Conservation (phyloP, 2,329 filamentous ascomycete species). For the Claviceps capensis region DNA sequence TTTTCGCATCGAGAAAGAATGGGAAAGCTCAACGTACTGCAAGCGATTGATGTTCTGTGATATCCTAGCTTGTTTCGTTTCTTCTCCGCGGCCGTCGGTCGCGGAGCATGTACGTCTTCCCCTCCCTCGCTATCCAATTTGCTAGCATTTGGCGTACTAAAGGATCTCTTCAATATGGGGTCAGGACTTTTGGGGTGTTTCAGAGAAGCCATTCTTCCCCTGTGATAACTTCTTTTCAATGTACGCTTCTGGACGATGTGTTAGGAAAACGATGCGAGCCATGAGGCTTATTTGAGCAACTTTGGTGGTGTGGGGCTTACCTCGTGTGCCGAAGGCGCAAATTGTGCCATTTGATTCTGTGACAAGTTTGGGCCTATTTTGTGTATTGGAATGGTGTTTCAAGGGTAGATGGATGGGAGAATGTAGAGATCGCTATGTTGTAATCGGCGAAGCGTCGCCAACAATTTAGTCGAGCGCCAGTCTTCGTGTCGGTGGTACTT, state of each 20-base stretch:
- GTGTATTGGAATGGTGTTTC: neutral
- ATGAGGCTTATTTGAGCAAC: neutral
- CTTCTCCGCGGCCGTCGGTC: slow-evolving; percentile 33
- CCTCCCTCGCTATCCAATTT: slow-evolving; percentile 23
- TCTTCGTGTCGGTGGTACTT: neutral
- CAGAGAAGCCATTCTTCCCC: slow-evolving; percentile 2
- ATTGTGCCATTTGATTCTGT: slow-evolving; percentile 2
- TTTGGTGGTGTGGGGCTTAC: neutral
- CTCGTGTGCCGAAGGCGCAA: slow-evolving; percentile 2
- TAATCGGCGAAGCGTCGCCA: neutral
- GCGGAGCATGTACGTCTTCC: slow-evolving; percentile 12
- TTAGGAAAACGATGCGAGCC: neutral
- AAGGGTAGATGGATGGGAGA: neutral
- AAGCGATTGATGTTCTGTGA: slow-evolving; percentile 87
- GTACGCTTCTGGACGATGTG: neutral
- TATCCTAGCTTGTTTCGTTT: slow-evolving; percentile 86
- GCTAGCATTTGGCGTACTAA: slow-evolving; percentile 35
- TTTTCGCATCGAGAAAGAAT: neutral
- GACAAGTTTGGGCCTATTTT: neutral
- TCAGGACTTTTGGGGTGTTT: slow-evolving; percentile 18
- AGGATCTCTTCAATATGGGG: slow-evolving; percentile 32
- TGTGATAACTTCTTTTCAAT: neutral
- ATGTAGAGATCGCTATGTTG: neutral
- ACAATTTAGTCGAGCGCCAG: neutral
- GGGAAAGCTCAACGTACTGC: slow-evolving; percentile 53